Percentiles rank a stretch among this genome's conserved stretches.
These are phyloP conservation scores for Lachnellula hyalina DNA, from an alignment of 2,329 filamentous ascomycete species.

Conservation along the genomic window DNA sequence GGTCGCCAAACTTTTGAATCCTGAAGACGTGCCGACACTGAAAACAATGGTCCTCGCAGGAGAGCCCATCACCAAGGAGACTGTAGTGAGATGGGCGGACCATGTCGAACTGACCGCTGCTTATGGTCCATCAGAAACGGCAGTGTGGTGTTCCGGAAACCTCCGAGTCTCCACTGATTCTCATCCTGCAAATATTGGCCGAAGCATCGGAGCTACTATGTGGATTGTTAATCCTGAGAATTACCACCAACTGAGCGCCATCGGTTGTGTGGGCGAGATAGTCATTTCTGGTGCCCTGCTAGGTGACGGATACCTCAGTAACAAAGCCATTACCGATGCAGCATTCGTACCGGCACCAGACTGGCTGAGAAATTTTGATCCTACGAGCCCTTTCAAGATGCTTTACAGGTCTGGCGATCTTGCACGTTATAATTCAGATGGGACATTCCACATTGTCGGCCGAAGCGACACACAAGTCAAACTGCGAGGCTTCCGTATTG, in stretches of 20 bases:
- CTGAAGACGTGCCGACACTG: slow-evolving; percentile 4
- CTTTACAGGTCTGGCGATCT: slow-evolving; percentile 81
- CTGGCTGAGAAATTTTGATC: not conserved
- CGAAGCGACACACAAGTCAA: slow-evolving; percentile 75
- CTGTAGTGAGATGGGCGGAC: not conserved
- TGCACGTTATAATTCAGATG: slow-evolving; percentile 58
- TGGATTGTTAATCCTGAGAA: slow-evolving; percentile 5
- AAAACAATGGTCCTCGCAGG: slow-evolving; percentile 3
- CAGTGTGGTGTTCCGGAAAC: slow-evolving; percentile 80
- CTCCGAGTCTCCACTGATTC: slow-evolving; percentile 49
- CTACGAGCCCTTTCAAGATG: slow-evolving; percentile 34
- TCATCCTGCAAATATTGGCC: slow-evolving; percentile 62
- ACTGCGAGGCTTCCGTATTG: slow-evolving; percentile 72
- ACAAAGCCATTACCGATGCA: slow-evolving; percentile 62
- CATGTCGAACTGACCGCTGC: not conserved
- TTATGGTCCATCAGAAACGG: slow-evolving; percentile 25
- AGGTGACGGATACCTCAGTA: slow-evolving; percentile 72
- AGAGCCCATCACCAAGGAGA: slow-evolving; percentile 1
- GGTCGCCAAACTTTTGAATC: slow-evolving; percentile 3
- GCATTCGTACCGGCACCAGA: slow-evolving; percentile 60
- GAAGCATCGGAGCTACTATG: slow-evolving; percentile 66
- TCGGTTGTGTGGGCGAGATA: slow-evolving; percentile 48
- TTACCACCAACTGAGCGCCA: slow-evolving; percentile 6
- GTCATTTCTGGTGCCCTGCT: slow-evolving; percentile 73
- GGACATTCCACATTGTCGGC: slow-evolving; percentile 70